phyloP scores from a whole-genome alignment of 768 basidiomycete species.

The Solioccasus polychromus region DNA sequence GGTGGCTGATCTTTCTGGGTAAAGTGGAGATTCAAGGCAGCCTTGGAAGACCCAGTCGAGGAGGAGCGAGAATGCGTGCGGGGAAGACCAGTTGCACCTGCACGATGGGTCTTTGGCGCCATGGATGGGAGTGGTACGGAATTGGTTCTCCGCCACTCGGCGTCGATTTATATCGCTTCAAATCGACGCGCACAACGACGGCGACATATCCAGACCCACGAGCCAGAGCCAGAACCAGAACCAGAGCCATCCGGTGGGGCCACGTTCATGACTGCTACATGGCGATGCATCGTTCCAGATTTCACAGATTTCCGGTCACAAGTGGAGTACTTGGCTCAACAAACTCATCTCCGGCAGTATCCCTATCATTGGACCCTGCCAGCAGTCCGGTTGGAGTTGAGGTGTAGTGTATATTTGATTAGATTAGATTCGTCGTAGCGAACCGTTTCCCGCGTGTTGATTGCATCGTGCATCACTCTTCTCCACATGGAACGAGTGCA shows the following conservation, averaged over 20 bases:
- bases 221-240: too few relatives aligned
- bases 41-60: conserved; percentile 52
- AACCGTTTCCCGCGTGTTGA: conserved; percentile 7
- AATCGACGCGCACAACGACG: background rate
- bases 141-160: conserved; percentile 33
- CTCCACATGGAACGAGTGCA: conserved; percentile 87
- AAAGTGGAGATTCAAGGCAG: conserved; percentile 60
- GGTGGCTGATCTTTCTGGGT: conserved; percentile 58
- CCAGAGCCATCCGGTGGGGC: too few relatives aligned
- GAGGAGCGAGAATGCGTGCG: conserved; percentile 65
- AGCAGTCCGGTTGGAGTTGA: background rate
- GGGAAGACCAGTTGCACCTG: conserved; percentile 42
- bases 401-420: conserved; percentile 6
- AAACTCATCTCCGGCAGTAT: too few relatives aligned
- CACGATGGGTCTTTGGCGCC: conserved; percentile 51
- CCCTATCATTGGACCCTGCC: background rate
- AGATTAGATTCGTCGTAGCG: conserved; percentile 12
- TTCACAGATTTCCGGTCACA: too few relatives aligned
- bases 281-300: conserved; percentile 3
- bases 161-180: conserved; percentile 19
- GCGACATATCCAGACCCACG: background rate
- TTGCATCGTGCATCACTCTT: background rate
- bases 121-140: conserved; percentile 32
- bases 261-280: too few relatives aligned
- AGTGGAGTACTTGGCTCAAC: too few relatives aligned